Conservation (phyloP, 805 yeast genomes). For the Hanseniaspora hatyaiensis region DNA sequence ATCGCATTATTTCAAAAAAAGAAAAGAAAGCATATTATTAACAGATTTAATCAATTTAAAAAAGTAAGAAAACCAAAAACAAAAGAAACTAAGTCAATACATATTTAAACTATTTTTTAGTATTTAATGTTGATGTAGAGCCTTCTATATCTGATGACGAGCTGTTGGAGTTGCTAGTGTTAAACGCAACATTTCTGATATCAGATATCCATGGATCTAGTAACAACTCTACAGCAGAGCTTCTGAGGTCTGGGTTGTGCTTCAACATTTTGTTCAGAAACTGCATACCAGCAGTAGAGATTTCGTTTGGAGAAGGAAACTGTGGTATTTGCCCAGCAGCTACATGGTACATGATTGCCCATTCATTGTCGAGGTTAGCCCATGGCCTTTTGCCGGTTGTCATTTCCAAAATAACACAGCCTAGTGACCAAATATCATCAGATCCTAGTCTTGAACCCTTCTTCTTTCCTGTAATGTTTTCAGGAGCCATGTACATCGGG, state of each 20-base stretch:
- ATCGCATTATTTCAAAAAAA: neutral
- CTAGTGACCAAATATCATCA: constrained; percentile 87
- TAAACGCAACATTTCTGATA: constrained; percentile 60
- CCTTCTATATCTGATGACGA: constrained; percentile 12
- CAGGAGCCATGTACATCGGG: constrained; percentile 99
- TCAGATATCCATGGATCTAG: constrained; percentile 82
- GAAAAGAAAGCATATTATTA: neutral
- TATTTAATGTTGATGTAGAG: constrained; percentile 1
- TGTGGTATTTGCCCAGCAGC: constrained; percentile 91
- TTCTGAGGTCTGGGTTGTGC: constrained; percentile 69
- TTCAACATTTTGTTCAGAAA: constrained; percentile 69
- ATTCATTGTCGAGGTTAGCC: constrained; percentile 91
- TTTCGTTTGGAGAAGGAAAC: constrained; percentile 66
- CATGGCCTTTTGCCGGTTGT: constrained; percentile 93
- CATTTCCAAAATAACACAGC: constrained; percentile 94
- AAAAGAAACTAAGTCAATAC: neutral
- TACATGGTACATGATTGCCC: constrained; percentile 97
- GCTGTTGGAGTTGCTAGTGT: constrained; percentile 29
- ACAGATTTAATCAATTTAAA: constrained; percentile 1
- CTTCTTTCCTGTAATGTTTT: constrained; percentile 71
- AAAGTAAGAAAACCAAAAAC: neutral
- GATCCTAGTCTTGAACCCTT: constrained; percentile 32
- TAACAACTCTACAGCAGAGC: constrained; percentile 72
- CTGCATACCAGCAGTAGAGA: constrained; percentile 58
- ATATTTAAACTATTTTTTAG: neutral